Conservation (phyloP, 371 early-diverging fungal species). For the Syncephalastrum contaminatum region DNA sequence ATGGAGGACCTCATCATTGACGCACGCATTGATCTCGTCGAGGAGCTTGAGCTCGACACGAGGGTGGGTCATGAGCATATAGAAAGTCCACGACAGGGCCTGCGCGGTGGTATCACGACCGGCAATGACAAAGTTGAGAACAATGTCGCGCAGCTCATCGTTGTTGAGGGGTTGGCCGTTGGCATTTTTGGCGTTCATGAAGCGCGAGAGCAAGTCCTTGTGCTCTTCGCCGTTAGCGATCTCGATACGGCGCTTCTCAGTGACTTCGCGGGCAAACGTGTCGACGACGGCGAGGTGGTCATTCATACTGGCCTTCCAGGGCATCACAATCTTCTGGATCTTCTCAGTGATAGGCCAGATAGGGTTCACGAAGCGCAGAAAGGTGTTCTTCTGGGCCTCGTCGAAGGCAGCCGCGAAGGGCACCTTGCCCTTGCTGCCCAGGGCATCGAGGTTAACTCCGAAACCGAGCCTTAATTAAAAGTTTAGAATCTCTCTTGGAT, state of each 20-base stretch:
- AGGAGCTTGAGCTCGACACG: slow-evolving; percentile 54
- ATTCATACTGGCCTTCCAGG: slow-evolving; percentile 26
- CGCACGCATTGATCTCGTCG: slow-evolving; percentile 51
- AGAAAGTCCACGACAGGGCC: slow-evolving; percentile 73
- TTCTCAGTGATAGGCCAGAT: slow-evolving; percentile 30
- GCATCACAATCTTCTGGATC: slow-evolving; percentile 10
- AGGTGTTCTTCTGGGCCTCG: slow-evolving; percentile 31
- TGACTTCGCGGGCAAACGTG: slow-evolving; percentile 43
- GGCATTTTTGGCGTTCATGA: slow-evolving; percentile 55
- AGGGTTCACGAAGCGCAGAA: slow-evolving; percentile 45
- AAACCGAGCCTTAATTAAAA: slow-evolving; percentile 40
- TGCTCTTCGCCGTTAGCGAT: slow-evolving; percentile 19
- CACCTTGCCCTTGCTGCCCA: slow-evolving; percentile 25
- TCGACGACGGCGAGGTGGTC: slow-evolving; percentile 43
- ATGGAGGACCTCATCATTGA: slow-evolving; percentile 27
- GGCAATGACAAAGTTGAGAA: slow-evolving; percentile 71
- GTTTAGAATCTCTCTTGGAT: background rate
- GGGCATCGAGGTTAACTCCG: slow-evolving; percentile 36
- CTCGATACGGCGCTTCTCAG: slow-evolving; percentile 35
- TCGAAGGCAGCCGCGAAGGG: slow-evolving; percentile 63
- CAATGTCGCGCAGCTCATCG: slow-evolving; percentile 54
- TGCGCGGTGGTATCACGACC: slow-evolving; percentile 74
- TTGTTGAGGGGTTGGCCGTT: slow-evolving; percentile 50
- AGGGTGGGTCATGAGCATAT: slow-evolving; percentile 54
- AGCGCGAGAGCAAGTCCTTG: slow-evolving; percentile 56